Evolutionary conservation across 257 asterid species (phyloP).

Genomic region (Solanum gracilifrons): DNA sequence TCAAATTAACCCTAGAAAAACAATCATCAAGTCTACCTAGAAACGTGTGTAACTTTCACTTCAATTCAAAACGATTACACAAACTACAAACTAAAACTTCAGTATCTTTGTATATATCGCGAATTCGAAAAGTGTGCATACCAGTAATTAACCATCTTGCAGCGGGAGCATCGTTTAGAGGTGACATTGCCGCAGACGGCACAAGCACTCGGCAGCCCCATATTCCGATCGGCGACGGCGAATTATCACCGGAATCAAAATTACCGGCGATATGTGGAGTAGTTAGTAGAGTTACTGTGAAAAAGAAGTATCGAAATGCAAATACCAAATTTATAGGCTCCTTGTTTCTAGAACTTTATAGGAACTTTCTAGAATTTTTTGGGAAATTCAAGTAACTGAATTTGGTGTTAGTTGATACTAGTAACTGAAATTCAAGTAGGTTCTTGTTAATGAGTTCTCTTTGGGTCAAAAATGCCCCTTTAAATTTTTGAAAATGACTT

Average conservation of each 20-base stretch:
- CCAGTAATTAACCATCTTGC: slow-evolving; percentile 86
- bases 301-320: not conserved
- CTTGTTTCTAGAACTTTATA: not conserved
- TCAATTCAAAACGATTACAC: not conserved
- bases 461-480: not conserved
- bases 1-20: not conserved
- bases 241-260: not conserved
- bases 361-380: not conserved
- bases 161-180: slow-evolving; percentile 44
- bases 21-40: not conserved
- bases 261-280: not conserved
- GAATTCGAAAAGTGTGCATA: slow-evolving; percentile 7
- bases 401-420: not conserved
- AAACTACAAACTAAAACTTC: not conserved
- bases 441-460: not conserved
- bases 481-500: not conserved
- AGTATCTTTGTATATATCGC: not conserved
- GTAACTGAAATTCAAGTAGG: not conserved
- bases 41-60: not conserved
- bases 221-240: slow-evolving; percentile 7
- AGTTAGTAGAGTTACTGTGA: not conserved
- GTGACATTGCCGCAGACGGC: slow-evolving; percentile 49
- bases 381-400: not conserved
- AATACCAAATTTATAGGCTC: not conserved
- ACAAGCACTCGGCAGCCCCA: slow-evolving; percentile 21